Evolutionary conservation across 2,329 filamentous ascomycete genomes (phyloP), one percentile per base, ranked within the genome.

Genomic region (Juglanconis sp.): DNA sequence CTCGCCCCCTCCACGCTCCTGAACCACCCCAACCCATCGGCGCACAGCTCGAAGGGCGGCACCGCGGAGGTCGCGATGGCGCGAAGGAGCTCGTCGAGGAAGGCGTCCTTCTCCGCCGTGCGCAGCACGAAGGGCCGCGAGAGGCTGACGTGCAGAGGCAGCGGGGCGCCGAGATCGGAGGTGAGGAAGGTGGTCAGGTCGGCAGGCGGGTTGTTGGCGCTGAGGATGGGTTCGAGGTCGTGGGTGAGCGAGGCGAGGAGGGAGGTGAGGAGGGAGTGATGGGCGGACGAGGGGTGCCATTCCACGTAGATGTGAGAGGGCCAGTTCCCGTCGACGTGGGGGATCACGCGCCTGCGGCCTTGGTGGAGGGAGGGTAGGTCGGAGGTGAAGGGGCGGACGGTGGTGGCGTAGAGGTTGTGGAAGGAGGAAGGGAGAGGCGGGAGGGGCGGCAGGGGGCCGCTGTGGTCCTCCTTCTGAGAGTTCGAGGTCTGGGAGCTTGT

Each of bases 241-340:
- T 58, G 63, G 56, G 72, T 70, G 2, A 81, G 73, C 7, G 66
- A 68, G 32, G 69, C 62, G 40, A 83, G 73, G 44, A 85, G 73
- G 5, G 65, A 62, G 15, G 69, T 70, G 59, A 91, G 77, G 1
- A 76, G 65, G 1, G 69, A 67, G 65, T 82, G 79, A 64, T 88
- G 79, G 49, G 70, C 50, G 13, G 72, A 66, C 1, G 74, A 71
- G 15, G 86, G 86, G 70, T 81, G 79, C 86, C 95, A 99, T 77
- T 98, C 94, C 59, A 96, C 80, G 73, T 96, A 98, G 50, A 98
- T 72, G 74, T 98, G 94, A 38, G 88, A 92, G 1, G 94, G 92
- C 95, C 95, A 99, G 73, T 92, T 91, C 62, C 95, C 95, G 61
- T 87, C 85, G 32, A 94, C 80, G 74, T 99, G 95, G 31, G 94